Evolutionary conservation across 2,329 filamentous ascomycete species (phyloP), one percentile per base, ranked within the genome.

Genomic region (Microsporum canis): DNA sequence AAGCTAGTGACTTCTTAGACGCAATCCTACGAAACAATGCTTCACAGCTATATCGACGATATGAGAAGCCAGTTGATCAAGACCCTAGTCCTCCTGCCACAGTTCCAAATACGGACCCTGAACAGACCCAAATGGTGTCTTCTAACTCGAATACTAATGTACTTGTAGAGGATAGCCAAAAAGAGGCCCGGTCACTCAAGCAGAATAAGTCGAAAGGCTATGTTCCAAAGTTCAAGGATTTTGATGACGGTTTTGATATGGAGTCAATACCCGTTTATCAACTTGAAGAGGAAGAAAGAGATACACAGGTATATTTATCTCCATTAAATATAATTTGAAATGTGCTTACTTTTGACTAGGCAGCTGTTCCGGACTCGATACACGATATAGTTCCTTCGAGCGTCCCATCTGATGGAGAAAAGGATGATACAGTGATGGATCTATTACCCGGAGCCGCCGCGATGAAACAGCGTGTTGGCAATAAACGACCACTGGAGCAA

Each of bases 1-100:
- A 92, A 66, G 91, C 96, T 69, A 91, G 88, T 62, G 91, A 96
- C 67, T 95, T 99, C 64, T 79, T 99, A 1, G 90, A 96, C 71
- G 88, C 88, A 1, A 94, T 99, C 53, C 76, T 97, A 33, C 84
- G 79, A n/a, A 88, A 87, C 58, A 87, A 97, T 74, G 84, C 89
- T 5, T 84, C 82, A 62, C 80, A 82, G 49, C 78, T 97, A 23
- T 85, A 88, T 62, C 82, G 85, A 41, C 81, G 85, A 4, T 80
- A 95, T 4, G 73, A 75, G 10, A 59, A 57, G 38, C 41, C 8
- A 61, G 4, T 10, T 12, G 34, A 60, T 6, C 43, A 57, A 23
- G n/a, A 58, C 7, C 49, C 60, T 1, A 61, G 59, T 14, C 34
- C 23, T 5, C 55, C 55, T 39, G 34, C 58, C 17, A 59, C 61